Base-by-base conservation (phyloP, 2,329 filamentous ascomycete species). In the Aureobasidium lini region DNA sequence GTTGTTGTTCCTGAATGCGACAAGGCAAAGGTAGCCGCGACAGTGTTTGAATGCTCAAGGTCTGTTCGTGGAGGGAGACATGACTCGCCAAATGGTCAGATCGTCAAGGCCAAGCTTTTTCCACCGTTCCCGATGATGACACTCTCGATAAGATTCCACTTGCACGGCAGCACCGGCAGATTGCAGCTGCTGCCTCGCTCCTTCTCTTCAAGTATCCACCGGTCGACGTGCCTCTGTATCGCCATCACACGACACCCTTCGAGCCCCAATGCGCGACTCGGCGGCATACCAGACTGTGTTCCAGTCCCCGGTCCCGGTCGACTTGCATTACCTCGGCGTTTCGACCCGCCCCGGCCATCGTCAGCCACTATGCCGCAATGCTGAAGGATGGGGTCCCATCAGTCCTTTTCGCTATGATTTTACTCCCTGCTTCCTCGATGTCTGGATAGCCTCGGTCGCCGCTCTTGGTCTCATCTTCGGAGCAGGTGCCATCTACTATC, bases 341-440 rank as follows among this genome's bases (percentile, higher is more conserved):
- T 44, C 50, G 44, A 32, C 11, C 46, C 18, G 50, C 15, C 37
- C 50, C 15, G 13, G 16, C 23, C 40, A 56, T 9, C 43, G 52
- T 18, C 88, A 95, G 71, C 85, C 89, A 60, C 79, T 96, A 73
- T 97, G 93, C 76, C 84, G 88, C 72, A 94, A 96, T 75, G 79
- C 81, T 58, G 93, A 97, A 75, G 95, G 94, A 68, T 99, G 94
- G 94, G 95, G 95, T 1, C 94, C 94, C 23, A 71, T 99, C 71
- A 96, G 91, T 74, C 85, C 86, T 37, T 80, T 85, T 65, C 83
- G 93, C 72, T 96, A 90, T 74, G 94, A 99, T 76, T 91, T 99
- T 69, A 97, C 94, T 15, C 93, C 94, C 42, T 99, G 94, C 78
- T 99, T 99, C 71, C 85, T 97, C 68, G 95, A 99, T 72, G 84